Conservation (phyloP, 495 filamentous ascomycete genomes). For the Pyronema omphalodes region DNA sequence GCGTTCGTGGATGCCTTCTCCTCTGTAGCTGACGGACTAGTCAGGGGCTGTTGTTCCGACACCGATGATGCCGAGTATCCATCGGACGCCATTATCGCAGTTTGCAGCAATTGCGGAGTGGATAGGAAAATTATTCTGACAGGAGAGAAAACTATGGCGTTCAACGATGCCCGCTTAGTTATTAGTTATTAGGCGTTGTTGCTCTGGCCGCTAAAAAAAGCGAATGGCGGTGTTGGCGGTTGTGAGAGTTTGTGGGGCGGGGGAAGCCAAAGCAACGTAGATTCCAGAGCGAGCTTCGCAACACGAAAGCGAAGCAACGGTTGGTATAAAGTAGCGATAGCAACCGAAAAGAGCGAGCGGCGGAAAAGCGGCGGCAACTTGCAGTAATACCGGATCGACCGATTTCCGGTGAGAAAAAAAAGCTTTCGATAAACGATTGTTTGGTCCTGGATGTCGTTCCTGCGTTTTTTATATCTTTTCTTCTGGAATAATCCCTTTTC, state of each 20-base stretch:
- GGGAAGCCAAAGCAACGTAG: neutral
- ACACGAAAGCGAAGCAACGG: neutral
- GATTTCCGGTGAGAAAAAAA: neutral
- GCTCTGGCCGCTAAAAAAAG: neutral
- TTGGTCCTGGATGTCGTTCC: neutral
- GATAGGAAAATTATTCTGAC: neutral
- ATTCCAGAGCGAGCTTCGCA: neutral
- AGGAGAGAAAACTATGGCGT: neutral
- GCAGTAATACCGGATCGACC: no score
- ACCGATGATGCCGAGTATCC: neutral
- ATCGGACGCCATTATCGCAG: neutral
- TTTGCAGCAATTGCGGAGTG: no score
- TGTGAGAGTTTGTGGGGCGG: neutral
- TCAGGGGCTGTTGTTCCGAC: neutral
- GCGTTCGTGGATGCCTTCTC: neutral
- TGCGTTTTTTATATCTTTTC: neutral
- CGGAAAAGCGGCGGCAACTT: no score
- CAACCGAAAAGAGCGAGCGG: neutral
- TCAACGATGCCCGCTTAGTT: neutral
- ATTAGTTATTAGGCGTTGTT: neutral
- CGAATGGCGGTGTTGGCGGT: neutral
- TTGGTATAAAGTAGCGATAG: neutral
- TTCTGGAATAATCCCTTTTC: neutral
- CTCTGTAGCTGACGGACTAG: neutral
- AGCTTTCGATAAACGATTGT: neutral